phyloP scores from a whole-genome alignment of 345 rosid species.

The Rubroshorea leprosula region DNA sequence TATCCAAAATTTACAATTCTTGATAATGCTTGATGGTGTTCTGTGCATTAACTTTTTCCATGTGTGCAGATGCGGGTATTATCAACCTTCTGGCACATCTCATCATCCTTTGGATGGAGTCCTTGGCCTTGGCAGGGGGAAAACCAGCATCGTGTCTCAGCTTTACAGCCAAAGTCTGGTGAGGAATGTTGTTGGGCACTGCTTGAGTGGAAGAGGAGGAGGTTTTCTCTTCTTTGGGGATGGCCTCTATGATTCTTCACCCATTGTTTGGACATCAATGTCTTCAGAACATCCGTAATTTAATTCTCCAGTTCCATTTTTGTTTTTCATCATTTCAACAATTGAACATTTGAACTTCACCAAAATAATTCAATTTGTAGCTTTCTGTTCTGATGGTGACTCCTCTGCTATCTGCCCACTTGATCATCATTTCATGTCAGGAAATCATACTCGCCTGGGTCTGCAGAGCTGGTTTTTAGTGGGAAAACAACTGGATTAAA shows the following conservation, averaged over 20 bases:
- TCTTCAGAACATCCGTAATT: constrained; percentile 50
- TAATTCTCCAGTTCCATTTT: constrained; percentile 9
- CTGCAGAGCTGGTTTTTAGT: constrained; percentile 58
- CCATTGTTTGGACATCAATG: constrained; percentile 72
- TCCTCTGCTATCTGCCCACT: constrained; percentile 7
- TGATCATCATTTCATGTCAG: constrained; percentile 42
- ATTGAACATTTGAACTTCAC: constrained; percentile 7
- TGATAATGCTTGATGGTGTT: no score
- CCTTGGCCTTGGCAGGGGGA: constrained; percentile 92
- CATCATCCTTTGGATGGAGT: constrained; percentile 85
- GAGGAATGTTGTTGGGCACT: constrained; percentile 75
- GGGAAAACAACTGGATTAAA: constrained; percentile 57
- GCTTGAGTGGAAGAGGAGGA: constrained; percentile 73
- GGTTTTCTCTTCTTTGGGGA: constrained; percentile 89
- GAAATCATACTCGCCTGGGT: constrained; percentile 73
- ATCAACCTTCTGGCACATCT: constrained; percentile 60
- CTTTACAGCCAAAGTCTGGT: constrained; percentile 63
- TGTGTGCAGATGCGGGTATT: constrained; percentile 74
- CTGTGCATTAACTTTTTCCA: background rate
- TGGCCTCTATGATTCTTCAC: constrained; percentile 61
- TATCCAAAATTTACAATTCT: no score
- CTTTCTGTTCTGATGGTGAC: constrained; percentile 11
- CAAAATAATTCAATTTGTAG: background rate
- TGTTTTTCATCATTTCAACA: background rate
- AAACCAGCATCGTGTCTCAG: constrained; percentile 73